Evolutionary conservation across 345 rosid species (phyloP).

Genomic region (Dipteronia sinensis): DNA sequence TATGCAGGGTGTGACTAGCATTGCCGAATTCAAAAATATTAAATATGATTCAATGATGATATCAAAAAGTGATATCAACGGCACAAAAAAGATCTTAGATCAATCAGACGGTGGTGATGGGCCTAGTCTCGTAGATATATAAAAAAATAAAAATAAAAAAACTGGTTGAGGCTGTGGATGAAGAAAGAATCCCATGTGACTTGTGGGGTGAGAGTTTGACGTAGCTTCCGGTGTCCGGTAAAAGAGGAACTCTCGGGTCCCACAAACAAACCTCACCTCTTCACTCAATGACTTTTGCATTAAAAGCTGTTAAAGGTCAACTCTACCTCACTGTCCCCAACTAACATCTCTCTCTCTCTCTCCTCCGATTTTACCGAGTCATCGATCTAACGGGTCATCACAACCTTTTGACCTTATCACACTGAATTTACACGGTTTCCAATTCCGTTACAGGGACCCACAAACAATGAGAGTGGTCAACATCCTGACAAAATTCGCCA

Average conservation of each 20-base stretch:
- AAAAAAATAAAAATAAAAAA: too few relatives aligned
- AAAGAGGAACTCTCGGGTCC: conserved; percentile 27
- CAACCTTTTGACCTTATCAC: conserved; percentile 44
- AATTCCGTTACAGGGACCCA: conserved; percentile 28
- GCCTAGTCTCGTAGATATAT: background rate
- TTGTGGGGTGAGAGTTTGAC: conserved; percentile 43
- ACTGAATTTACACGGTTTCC: conserved; percentile 33
- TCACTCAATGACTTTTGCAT: conserved; percentile 36
- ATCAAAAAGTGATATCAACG: conserved; percentile 1
- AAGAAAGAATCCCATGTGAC: conserved; percentile 54
- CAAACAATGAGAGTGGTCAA: conserved; percentile 37
- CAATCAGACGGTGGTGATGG: background rate
- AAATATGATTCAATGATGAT: background rate
- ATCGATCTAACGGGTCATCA: conserved; percentile 50
- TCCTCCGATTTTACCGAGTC: conserved; percentile 23
- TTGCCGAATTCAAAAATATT: background rate
- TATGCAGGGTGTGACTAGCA: background rate
- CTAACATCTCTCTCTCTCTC: conserved; percentile 15
- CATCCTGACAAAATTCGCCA: conserved; percentile 21
- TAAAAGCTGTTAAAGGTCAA: conserved; percentile 55
- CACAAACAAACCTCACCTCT: conserved; percentile 2
- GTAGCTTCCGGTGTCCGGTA: conserved; percentile 47
- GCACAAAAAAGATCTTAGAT: background rate
- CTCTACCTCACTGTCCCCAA: conserved; percentile 60
- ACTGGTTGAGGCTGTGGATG: background rate